Evolutionary conservation across 2,329 filamentous ascomycete species (phyloP), one percentile per base, ranked within the genome.

Genomic region (Lachnellula cervina): DNA sequence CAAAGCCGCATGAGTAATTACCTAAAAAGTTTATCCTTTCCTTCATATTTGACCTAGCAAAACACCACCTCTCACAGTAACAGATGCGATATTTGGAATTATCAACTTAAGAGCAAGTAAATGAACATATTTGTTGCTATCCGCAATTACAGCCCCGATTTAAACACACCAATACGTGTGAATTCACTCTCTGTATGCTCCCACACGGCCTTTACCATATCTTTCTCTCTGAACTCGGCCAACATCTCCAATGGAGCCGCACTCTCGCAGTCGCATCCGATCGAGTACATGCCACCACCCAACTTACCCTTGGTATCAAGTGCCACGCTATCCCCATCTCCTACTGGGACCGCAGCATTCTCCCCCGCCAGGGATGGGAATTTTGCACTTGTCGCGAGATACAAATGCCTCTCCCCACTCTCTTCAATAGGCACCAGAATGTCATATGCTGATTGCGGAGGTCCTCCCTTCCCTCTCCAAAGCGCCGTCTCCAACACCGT

Each of bases 401-500:
- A 64, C 13, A 64, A 35, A 46, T 65, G 63, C 46, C 63, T 58
- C 52, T 65, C 60, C 4, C 63, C 63, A 51, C 57, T 44, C 55
- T 65, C 63, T n/a, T 64, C 56, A 43, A 60, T 5, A 2, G 58
- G 55, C 2, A 65, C 53, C 19, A 43, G 3, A 25, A 54, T 14
- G 59, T 35, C 49, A 42, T 57, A 50, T 45, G 16, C 45, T 50
- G 6, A 50, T 17, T 13, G 57, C 21, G 6, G 42, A 25, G 19
- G 42, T 23, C 52, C 56, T 11, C 42, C n/a, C 19, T 50, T 38
- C 17, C 55, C 21, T 13, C 45, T 49, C 5, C 48, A 35, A 9
- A 61, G 38, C 3, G 34, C 23, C 4, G 58, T 63, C 3, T 54
- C 49, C 5, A 32, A 32, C 6, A 66, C 63, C 1, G 55, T 58